Evolutionary conservation across 805 yeast species (phyloP).

Genomic region (Kodamaea sagamina): DNA sequence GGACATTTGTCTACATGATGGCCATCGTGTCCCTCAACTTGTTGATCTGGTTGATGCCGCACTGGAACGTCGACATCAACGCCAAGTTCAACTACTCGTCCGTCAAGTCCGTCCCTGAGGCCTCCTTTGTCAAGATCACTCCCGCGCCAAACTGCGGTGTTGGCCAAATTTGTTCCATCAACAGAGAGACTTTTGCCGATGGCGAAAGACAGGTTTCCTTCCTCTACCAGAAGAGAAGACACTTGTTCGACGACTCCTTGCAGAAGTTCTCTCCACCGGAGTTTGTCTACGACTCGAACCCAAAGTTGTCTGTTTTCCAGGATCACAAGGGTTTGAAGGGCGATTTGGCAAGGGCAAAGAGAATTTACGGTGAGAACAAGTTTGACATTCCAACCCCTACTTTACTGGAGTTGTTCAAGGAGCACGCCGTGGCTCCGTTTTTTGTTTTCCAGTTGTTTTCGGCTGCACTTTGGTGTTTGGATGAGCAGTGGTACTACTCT

Average conservation of each 20-base stretch:
- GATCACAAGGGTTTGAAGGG: slow-evolving; percentile 55
- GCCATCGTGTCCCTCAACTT: slow-evolving; percentile 71
- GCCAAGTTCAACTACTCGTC: slow-evolving; percentile 66
- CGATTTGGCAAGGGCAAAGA: slow-evolving; percentile 47
- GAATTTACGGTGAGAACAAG: slow-evolving; percentile 78
- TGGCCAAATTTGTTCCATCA: slow-evolving; percentile 72
- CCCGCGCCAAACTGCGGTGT: slow-evolving; percentile 88
- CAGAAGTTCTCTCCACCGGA: slow-evolving; percentile 76
- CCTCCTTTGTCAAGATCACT: slow-evolving; percentile 69
- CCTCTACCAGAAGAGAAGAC: slow-evolving; percentile 89
- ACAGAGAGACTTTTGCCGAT: slow-evolving; percentile 52
- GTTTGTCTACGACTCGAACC: slow-evolving; percentile 64
- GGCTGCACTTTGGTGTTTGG: slow-evolving; percentile 93
- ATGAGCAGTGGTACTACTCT: slow-evolving; percentile 95
- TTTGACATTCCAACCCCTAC: slow-evolving; percentile 97
- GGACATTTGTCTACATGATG: slow-evolving; percentile 91
- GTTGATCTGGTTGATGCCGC: slow-evolving; percentile 85
- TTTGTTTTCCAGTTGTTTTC: slow-evolving; percentile 96
- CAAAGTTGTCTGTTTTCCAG: slow-evolving; percentile 60
- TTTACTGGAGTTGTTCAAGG: slow-evolving; percentile 85
- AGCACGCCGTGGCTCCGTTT: slow-evolving; percentile 97
- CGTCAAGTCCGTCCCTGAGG: slow-evolving; percentile 57
- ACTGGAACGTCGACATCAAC: slow-evolving; percentile 79
- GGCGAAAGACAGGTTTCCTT: slow-evolving; percentile 70
- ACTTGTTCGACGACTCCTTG: slow-evolving; percentile 59